These are phyloP conservation scores for Leccinum subatratum DNA, from an alignment of 1,284 basidiomycete genomes.

Conservation along the genomic window DNA sequence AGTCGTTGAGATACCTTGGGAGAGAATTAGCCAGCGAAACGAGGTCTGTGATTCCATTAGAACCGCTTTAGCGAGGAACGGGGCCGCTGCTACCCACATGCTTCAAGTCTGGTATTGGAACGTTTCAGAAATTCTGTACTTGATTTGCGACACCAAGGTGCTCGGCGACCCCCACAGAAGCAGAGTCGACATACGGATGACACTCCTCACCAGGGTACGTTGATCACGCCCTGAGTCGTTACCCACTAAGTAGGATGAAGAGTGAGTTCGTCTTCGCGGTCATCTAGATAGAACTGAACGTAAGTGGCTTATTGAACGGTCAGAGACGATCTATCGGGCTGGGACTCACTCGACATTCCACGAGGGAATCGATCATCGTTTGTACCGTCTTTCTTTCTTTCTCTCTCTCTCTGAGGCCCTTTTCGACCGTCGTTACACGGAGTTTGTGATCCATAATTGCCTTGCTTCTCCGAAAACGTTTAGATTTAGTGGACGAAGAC, in stretches of 20 bases:
- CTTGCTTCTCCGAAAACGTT: slow-evolving; percentile 57
- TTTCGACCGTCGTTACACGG: slow-evolving; percentile 90
- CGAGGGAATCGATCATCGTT: slow-evolving; percentile 78
- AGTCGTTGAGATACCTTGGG: neutral
- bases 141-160: slow-evolving; percentile 91
- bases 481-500: slow-evolving; percentile 27
- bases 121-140: slow-evolving; percentile 86
- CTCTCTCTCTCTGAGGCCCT: slow-evolving; percentile 63
- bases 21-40: slow-evolving; percentile 78
- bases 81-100: slow-evolving; percentile 56
- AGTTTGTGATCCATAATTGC: slow-evolving; percentile 78
- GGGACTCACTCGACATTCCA: slow-evolving; percentile 73
- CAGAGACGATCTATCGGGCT: slow-evolving; percentile 4
- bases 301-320: slow-evolving; percentile 2
- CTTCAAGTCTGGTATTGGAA: slow-evolving; percentile 90
- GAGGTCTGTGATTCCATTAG: slow-evolving; percentile 63
- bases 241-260: slow-evolving; percentile 90
- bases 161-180: neutral
- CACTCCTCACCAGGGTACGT: slow-evolving; percentile 68
- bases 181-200: neutral
- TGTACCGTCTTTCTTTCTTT: slow-evolving; percentile 69
- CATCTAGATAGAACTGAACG: slow-evolving; percentile 84
- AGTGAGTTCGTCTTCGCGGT: slow-evolving; percentile 91
- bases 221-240: slow-evolving; percentile 93
- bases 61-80: neutral